These are phyloP conservation scores for Tylopilus subfusipes DNA, from an alignment of 768 basidiomycete species.

Conservation along the genomic window DNA sequence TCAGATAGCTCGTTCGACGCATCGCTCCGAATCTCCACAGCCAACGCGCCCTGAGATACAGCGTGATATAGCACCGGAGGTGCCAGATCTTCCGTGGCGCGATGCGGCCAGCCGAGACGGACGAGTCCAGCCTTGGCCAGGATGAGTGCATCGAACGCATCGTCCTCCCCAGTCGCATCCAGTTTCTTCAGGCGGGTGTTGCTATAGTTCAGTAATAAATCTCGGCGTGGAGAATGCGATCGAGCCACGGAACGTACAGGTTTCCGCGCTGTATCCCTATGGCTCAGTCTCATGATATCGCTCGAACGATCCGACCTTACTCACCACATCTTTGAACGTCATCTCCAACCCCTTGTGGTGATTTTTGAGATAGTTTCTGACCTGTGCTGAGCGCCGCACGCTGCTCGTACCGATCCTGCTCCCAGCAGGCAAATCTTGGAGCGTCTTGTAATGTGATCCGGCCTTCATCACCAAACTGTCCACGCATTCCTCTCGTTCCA, in stretches of 20 bases:
- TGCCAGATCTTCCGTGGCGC: slow-evolving; percentile 69
- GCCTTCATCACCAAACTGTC: slow-evolving; percentile 86
- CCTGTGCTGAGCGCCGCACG: slow-evolving; percentile 87
- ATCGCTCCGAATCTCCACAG: slow-evolving; percentile 73
- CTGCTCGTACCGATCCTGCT: slow-evolving; percentile 95
- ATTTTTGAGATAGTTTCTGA: slow-evolving; percentile 71
- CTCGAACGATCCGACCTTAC: slow-evolving; percentile 30
- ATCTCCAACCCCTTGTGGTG: slow-evolving; percentile 37
- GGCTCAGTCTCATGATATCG: neutral
- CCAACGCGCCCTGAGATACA: slow-evolving; percentile 93
- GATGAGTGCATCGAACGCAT: slow-evolving; percentile 82
- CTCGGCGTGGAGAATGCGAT: neutral
- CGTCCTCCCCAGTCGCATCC: slow-evolving; percentile 61
- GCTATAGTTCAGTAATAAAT: slow-evolving; percentile 36
- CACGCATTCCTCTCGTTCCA: slow-evolving; percentile 83
- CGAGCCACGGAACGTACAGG: slow-evolving; percentile 49
- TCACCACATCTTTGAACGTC: slow-evolving; percentile 83
- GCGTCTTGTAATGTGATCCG: slow-evolving; percentile 60
- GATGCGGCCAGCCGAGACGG: slow-evolving; percentile 69
- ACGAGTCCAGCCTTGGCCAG: slow-evolving; percentile 92
- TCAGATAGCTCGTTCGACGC: slow-evolving; percentile 56
- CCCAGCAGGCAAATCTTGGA: slow-evolving; percentile 84
- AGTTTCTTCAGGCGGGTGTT: slow-evolving; percentile 91
- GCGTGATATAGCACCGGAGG: slow-evolving; percentile 82
- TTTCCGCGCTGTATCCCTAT: slow-evolving; percentile 68